phyloP scores from a whole-genome alignment of 345 rosid species.

The Populus deltoides region DNA sequence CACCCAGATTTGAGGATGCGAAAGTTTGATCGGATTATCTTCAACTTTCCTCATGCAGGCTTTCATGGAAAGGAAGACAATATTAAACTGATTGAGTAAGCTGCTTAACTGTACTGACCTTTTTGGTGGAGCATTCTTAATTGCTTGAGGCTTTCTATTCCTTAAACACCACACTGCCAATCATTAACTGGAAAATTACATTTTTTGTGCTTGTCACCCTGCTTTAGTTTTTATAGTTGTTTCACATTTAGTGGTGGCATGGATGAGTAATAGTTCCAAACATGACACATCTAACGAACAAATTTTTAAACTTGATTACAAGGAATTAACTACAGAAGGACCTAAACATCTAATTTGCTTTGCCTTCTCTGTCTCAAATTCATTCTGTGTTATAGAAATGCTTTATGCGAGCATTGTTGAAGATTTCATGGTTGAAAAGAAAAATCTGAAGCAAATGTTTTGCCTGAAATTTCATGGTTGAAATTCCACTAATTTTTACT shows the following conservation, averaged over 20 bases:
- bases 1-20: conserved; percentile 30
- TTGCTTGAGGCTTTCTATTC: too few species aligned
- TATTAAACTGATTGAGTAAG: conserved; percentile 29
- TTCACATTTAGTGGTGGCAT: background rate
- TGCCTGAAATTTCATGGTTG: too few species aligned
- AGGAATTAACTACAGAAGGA: too few species aligned
- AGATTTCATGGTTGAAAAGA: too few species aligned
- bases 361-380: too few species aligned
- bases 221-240: background rate
- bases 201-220: background rate
- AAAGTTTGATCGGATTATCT: conserved; percentile 50
- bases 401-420: too few species aligned
- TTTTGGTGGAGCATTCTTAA: background rate
- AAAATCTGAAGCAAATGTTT: too few species aligned
- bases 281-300: background rate
- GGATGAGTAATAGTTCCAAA: background rate
- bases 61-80: conserved; percentile 45
- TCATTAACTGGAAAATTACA: background rate
- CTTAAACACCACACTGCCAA: too few species aligned
- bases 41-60: conserved; percentile 68
- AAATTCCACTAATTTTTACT: too few species aligned
- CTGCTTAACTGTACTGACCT: background rate
- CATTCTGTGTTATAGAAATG: too few species aligned
- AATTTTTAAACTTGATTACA: too few species aligned
- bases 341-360: too few species aligned